Conservation (phyloP, 75 land plant species). For the Pinus taeda region DNA sequence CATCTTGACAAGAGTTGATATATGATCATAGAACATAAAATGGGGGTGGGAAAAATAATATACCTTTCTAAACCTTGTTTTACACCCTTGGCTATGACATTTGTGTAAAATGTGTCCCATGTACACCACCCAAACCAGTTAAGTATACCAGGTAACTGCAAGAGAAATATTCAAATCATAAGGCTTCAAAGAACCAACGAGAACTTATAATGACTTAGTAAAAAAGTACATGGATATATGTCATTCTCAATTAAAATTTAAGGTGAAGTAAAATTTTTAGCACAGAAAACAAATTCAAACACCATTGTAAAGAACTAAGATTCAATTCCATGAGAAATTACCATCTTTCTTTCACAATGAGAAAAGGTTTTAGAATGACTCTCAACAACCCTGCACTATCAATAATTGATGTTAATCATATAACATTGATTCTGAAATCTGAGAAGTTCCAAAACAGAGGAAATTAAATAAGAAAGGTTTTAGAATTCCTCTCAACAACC, state of each 20-base stretch:
- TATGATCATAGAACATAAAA: not conserved
- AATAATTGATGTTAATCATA: not conserved
- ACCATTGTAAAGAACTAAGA: not conserved
- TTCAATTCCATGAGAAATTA: conserved; percentile 9
- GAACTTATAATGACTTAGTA: not conserved
- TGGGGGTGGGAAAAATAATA: not conserved
- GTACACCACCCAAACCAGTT: conserved; percentile 99
- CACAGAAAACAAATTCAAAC: not conserved
- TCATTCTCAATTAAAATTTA: not conserved
- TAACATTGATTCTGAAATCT: not conserved
- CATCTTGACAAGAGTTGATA: no score
- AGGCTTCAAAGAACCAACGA: not conserved
- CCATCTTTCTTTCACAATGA: conserved; percentile 83
- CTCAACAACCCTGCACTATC: conserved; percentile 58
- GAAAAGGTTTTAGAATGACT: conserved; percentile 59
- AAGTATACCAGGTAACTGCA: conserved; percentile 81
- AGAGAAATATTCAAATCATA: not conserved
- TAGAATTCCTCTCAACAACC: no score
- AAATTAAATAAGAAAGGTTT: no score
- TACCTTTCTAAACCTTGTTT: conserved; percentile 80
- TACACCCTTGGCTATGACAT: conserved; percentile 83
- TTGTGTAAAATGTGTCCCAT: conserved; percentile 97
- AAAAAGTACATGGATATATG: not conserved
- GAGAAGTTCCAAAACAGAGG: not conserved
- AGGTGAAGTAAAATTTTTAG: not conserved